Evolutionary conservation across 306 rosid genomes (phyloP), one percentile per base, ranked within the genome.

Genomic region (Lagenaria siceraria): DNA sequence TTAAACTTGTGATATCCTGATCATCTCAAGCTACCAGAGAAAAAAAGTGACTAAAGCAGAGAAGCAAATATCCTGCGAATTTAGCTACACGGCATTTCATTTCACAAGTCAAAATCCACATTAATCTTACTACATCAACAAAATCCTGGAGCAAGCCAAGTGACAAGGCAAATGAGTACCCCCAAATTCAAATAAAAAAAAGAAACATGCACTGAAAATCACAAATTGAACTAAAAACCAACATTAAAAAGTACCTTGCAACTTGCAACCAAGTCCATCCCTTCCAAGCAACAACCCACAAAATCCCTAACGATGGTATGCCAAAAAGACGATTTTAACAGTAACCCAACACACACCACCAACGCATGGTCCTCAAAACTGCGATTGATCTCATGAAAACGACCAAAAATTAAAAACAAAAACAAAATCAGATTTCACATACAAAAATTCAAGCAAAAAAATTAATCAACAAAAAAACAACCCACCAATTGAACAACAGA

Each of bases 261-360:
- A 82, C 82, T 91, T 71, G 91, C 80, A 38, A 85, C 87, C 85
- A 86, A 83, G 86, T 93, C 98, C 98, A 93, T 93, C 70, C 56
- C 38, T 22, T 33, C 46, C 18, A 66, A 33, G 59, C 38, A 53
- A 78, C 71, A 55, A 78, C 72, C 54, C 55, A 11, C 36, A 40
- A 55, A 35, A 78, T 77, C 74, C 53, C 58, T 35, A 77, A 25
- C 33, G 68, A 49, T 29, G 77, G 46, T 77, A 36, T 61, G 69
- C 7, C 73, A 25, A 46, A 36, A 49, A n/a, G 7, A 61, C 77
- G 59, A 68, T 63, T 35, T 76, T 77, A 80, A 29, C 78, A 13
- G 53, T 79, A 61, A 81, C 59, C 65, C 36, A 82, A 62, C 65
- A 78, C 49, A 49, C 31, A 56, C 72, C 78, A 78, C 85, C 84